phyloP scores from a whole-genome alignment of 1,284 basidiomycete genomes.

The Thelephora terrestris region DNA sequence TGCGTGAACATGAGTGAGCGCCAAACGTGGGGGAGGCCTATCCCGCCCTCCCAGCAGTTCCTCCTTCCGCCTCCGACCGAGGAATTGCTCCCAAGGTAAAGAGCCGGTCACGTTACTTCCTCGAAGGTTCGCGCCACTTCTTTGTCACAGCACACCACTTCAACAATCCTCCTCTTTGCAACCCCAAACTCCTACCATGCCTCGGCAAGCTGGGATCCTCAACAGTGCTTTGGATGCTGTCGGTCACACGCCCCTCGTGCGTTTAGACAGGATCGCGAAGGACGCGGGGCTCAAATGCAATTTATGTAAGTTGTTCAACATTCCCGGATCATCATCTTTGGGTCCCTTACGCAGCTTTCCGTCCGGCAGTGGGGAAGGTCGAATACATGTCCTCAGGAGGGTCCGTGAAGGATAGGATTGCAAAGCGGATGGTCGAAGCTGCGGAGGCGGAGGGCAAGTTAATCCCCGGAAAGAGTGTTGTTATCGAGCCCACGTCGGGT shows the following conservation, averaged over 20 bases:
- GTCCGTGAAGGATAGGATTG: conserved; percentile 93
- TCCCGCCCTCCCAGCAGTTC: too few species aligned
- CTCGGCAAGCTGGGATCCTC: conserved; percentile 38
- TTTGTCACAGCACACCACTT: neutral
- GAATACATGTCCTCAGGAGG: conserved; percentile 91
- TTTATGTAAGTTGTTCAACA: conserved; percentile 49
- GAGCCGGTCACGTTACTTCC: too few species aligned
- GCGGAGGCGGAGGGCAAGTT: conserved; percentile 85
- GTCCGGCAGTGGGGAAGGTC: conserved; percentile 67
- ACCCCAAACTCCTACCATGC: conserved; percentile 12
- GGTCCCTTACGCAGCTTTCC: neutral
- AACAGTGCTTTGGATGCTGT: conserved; percentile 77
- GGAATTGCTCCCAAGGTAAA: too few species aligned
- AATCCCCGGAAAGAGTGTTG: conserved; percentile 80
- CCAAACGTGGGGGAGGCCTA: too few species aligned
- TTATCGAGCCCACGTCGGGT: conserved; percentile 91
- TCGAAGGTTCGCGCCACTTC: too few species aligned
- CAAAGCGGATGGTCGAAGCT: conserved; percentile 92
- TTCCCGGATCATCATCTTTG: neutral
- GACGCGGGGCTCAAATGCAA: conserved; percentile 82
- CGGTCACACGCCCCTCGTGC: conserved; percentile 85
- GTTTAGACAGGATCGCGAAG: conserved; percentile 72
- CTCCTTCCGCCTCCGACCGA: too few species aligned
- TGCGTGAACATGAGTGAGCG: too few species aligned
- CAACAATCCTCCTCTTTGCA: neutral